Evolutionary conservation across 805 yeast genomes (phyloP), one percentile per base, ranked within the genome.

Genomic region (Blastobotrys terrestris): DNA sequence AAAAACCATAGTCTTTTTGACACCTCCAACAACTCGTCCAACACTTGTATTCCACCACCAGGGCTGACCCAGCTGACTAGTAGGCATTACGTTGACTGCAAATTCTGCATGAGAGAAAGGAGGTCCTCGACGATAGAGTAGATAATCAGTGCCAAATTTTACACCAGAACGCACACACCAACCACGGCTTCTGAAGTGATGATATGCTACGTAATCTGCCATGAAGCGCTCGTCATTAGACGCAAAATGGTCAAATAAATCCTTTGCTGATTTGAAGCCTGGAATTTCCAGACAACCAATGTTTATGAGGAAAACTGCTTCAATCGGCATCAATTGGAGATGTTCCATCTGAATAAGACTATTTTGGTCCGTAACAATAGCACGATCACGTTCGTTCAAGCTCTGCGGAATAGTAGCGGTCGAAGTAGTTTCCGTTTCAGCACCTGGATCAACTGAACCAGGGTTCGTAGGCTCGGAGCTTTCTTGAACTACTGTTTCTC

Each of bases 91-190:
- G 46, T 78, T 63, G 2, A 88, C 71, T 4, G 92, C 87, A 66
- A 80, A 87, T 64, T 90, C 96, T 0, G 99, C 97, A 66, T 94
- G 99, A 49, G 85, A 81, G 66, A 91, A 89, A 1, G 97, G 97
- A 6, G 98, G 99, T 0, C 99, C 99, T 53, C 92, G 74, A 51
- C 84, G 81, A 67, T 94, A 94, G 3, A 94, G 72, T 6, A 94
- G 70, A 67, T 73, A 85, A 61, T 91, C 95, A n/a, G 87, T 78
- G 1, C 97, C 96, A 67, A 94, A 94, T 67, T 94, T 94, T 53
- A 90, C 79, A 0, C 98, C 99, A 0, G 91, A 80, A 54, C 95
- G 76, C 2, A 85, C 94, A 72, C 97, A 92, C 97, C 98, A 94
- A 0, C 97, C 97, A 21, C 80, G 75, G 0, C 96, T 83, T 50